Base-by-base conservation (phyloP, 345 rosid genomes). In the Melastoma malabathricum region DNA sequence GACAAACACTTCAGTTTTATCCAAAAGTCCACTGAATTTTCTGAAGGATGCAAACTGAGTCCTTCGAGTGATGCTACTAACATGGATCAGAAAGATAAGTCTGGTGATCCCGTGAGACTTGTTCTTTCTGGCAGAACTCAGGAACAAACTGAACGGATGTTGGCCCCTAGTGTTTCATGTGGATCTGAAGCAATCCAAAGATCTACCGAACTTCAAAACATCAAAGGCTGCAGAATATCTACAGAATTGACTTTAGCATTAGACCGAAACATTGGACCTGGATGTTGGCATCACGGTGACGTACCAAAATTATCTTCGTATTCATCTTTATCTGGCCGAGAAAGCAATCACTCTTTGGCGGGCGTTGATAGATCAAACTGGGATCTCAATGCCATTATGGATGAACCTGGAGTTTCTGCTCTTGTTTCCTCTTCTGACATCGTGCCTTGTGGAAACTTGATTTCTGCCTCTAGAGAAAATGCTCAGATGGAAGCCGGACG, bases 371-470 rank as follows among this genome's bases (percentile, higher is more conserved):
- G 95, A 74, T 71, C 79, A 48, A 82, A 79, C 29, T 89, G 93
- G 95, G 95, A 89, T 64, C 72, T 89, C 70, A 89, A 85, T 70
- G 81, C 81, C 20, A 79, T 89, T 50, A 79, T 85, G 93, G 97
- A 89, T 81, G 65, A 70, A 47, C 85, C 95, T 95, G 85, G 71
- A 67, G 82, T 63, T 59, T 46, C 70, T 70, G 50, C 34, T 41
- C 56, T 60, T 56, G 71, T 70, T 62, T 61, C 18, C 18, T 58
- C 60, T 56, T 58, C 51, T 25, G 64, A 60, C 64, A 53, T 60
- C 57, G 61, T 20, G 38, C 38, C 10, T 31, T 31, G 38, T 31
- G 38, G 38, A 31, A 31, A 31, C 38, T 31, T 22, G 57, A 71
- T 39, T 52, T 31, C 47, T 57, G 64, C 50, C 27, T 23, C 10